Base-by-base conservation (phyloP, 768 basidiomycete species). In the Serendipita vermifera region DNA sequence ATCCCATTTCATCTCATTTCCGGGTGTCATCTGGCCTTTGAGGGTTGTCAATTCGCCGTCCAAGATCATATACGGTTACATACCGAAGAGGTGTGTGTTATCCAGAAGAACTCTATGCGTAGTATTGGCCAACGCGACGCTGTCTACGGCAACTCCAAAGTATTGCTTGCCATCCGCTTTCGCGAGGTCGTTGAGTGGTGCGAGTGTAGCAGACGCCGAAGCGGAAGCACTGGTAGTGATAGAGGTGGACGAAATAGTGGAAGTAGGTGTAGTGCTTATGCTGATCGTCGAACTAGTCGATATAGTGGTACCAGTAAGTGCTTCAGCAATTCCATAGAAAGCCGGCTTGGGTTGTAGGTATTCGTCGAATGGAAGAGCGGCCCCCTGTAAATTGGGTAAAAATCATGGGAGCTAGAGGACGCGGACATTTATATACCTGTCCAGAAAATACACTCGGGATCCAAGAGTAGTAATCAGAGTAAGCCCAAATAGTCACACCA, bases 1-100 rank as follows among this genome's bases (percentile, higher is more conserved):
- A 29, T 59, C 77, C 77, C 77, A 79, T 73, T 79, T 79, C 77
- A 78, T 77, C 58, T 70, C 72, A 61, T 77, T 77, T 17, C 68
- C 76, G 24, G 77, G 69, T 0, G 77, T 77, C 58, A 78, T 65
- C 61, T 75, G 75, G 11, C 46, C 46, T 51, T 9, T 5, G 13
- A 5, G 24, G 9, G 29, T 9, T 2, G 41, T 51, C 13, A 9
- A 24, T 43, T 13, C 20, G n/a, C 17, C 24, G 22, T 5, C 29
- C 31, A 4, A 7, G 15, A 22, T 51, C 46, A 15, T 11, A 11
- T 5, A 51, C n/a, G n/a, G 5, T 5, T 29, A 20, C 46, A 15
- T 29, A 51, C 67, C 67, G 60, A 77, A 78, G 57, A 72, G 66
- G 14, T 55, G 63, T 33, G 59, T 69, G 62, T 76, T 68, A 56